Conservation (phyloP, 2,329 filamentous ascomycete species). For the Pleomassaria siparia region DNA sequence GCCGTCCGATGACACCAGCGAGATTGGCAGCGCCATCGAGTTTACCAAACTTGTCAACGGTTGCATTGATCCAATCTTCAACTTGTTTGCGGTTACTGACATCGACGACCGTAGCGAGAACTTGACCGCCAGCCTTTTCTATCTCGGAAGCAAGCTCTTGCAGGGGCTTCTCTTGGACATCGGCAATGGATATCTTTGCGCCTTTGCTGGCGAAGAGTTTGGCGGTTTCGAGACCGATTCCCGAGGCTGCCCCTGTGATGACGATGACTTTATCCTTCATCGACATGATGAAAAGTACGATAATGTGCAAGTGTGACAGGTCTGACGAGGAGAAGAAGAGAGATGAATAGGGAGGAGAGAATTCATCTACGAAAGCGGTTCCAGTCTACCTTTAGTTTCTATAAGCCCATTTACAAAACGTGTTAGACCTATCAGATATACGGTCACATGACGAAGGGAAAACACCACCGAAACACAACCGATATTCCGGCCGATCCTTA, state of each 20-base stretch:
- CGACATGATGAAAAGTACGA: constrained; percentile 16
- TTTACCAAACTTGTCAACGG: constrained; percentile 53
- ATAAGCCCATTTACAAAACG: background rate
- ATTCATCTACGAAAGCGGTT: background rate
- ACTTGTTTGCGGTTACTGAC: constrained; percentile 52
- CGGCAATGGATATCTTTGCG: constrained; percentile 35
- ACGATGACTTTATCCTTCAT: constrained; percentile 33
- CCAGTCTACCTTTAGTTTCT: constrained; percentile 4
- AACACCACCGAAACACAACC: too few species aligned
- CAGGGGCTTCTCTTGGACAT: constrained; percentile 30
- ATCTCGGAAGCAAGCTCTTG: constrained; percentile 24
- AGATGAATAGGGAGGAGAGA: background rate
- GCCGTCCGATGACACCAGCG: constrained; percentile 45
- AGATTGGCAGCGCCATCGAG: constrained; percentile 46
- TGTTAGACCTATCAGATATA: too few species aligned
- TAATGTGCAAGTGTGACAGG: background rate
- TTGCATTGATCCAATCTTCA: constrained; percentile 53
- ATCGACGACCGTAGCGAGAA: constrained; percentile 49
- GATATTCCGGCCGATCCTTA: too few species aligned
- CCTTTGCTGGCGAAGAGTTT: constrained; percentile 29
- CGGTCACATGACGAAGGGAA: too few species aligned
- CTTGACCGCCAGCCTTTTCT: constrained; percentile 16
- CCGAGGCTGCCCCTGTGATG: constrained; percentile 35
- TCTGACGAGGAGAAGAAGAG: background rate
- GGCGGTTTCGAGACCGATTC: constrained; percentile 34